Evolutionary conservation across 2,329 filamentous ascomycete species (phyloP).

Genomic region (Magnaporthales sp.): DNA sequence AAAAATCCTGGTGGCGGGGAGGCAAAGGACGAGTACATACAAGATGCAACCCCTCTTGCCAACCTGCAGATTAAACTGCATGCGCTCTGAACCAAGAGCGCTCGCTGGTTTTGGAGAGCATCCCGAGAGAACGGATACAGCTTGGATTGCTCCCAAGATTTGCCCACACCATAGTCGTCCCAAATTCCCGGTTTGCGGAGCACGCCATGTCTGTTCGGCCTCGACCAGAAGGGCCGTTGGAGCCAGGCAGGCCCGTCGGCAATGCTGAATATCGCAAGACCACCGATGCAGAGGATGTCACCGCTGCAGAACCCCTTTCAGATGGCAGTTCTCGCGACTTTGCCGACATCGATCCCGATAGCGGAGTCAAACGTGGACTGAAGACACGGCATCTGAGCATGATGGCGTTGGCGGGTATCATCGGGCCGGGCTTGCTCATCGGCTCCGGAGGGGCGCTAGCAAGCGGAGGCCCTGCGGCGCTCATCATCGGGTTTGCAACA

Average conservation of each 20-base stretch:
- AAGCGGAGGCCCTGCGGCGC: conserved; percentile 60
- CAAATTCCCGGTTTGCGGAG: background rate
- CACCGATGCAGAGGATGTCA: background rate
- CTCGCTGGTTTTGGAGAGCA: background rate
- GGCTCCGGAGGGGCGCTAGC: conserved; percentile 62
- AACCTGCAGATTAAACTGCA: background rate
- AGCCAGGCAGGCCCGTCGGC: background rate
- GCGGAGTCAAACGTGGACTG: conserved; percentile 59
- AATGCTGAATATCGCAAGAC: background rate
- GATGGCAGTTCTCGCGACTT: conserved; percentile 22
- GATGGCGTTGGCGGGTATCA: conserved; percentile 55
- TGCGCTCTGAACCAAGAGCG: background rate
- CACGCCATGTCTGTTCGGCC: background rate
- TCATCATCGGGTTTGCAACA: conserved; percentile 65
- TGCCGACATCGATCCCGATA: conserved; percentile 45
- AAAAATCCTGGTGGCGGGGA: background rate
- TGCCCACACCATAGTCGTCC: background rate
- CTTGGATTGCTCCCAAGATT: background rate
- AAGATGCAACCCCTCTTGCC: background rate
- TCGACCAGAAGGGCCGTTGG: background rate
- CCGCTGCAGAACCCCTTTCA: background rate
- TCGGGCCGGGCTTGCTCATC: conserved; percentile 63
- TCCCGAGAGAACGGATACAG: background rate
- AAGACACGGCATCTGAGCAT: conserved; percentile 61
- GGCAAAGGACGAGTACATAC: background rate